Evolutionary conservation across 1,284 basidiomycete species (phyloP).

Genomic region (Somion occarium): DNA sequence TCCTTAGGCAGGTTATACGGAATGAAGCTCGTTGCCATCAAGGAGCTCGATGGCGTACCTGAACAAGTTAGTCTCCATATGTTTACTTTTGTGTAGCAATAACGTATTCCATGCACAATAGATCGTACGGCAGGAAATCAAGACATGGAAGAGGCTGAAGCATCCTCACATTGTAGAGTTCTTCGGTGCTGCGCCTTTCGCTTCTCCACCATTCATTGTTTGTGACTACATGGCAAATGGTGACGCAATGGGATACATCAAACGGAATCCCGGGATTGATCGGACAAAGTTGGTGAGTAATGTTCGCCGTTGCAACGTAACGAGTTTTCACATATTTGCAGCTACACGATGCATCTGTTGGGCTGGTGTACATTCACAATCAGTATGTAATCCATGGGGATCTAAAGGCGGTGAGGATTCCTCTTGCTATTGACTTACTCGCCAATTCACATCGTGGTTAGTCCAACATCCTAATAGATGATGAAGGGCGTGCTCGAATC

Average conservation of each 20-base stretch:
- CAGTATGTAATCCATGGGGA: conserved; percentile 14
- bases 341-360: conserved; percentile 13
- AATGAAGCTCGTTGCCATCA: conserved; percentile 13
- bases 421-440: neutral
- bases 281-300: conserved; percentile 9
- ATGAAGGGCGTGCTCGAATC: conserved; percentile 12
- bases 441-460: neutral
- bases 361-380: conserved; percentile 13
- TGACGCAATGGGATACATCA: conserved; percentile 10
- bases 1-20: conserved; percentile 11
- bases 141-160: conserved; percentile 12
- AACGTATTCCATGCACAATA: neutral
- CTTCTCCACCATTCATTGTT: conserved; percentile 8
- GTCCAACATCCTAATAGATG: conserved; percentile 16
- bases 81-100: neutral
- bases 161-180: conserved; percentile 12
- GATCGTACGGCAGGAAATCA: conserved; percentile 12
- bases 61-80: neutral
- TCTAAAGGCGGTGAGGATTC: conserved; percentile 14
- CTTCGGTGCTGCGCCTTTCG: conserved; percentile 5
- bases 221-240: conserved; percentile 9
- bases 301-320: neutral
- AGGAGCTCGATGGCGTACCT: conserved; percentile 9
- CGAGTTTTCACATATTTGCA: neutral
- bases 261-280: conserved; percentile 6